A percentile compares a stretch with the other conserved stretches of the same genome.
phyloP scores from a whole-genome alignment of 1,284 basidiomycete species.

The Trichosporon sp. region DNA sequence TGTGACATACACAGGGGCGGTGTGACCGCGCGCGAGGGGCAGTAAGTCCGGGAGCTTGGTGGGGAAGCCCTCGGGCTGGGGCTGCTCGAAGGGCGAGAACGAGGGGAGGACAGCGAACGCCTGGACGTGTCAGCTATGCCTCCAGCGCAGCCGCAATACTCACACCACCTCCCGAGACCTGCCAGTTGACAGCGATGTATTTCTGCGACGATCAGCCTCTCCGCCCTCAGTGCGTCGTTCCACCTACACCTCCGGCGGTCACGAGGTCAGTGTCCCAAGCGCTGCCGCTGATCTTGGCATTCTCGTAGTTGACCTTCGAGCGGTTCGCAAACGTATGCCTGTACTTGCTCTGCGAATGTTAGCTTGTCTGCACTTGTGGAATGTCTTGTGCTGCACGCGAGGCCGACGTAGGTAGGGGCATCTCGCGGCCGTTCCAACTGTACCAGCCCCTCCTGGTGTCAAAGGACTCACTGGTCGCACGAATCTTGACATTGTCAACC shows the following conservation, averaged over 20 bases:
- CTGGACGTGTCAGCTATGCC: constrained; percentile 16
- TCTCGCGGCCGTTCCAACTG: neutral
- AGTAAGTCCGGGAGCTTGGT: constrained; percentile 86
- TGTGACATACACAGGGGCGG: constrained; percentile 46
- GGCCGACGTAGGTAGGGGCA: neutral
- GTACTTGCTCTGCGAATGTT: constrained; percentile 54
- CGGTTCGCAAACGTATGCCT: constrained; percentile 82
- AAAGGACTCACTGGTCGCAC: constrained; percentile 51
- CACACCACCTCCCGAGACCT: constrained; percentile 81
- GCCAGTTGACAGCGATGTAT: constrained; percentile 72
- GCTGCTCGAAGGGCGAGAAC: constrained; percentile 63
- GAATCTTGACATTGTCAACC: constrained; percentile 55
- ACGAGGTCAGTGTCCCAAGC: constrained; percentile 97
- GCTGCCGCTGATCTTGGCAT: constrained; percentile 79
- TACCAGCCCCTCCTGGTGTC: neutral
- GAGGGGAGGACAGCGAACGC: constrained; percentile 89
- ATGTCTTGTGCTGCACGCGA: neutral
- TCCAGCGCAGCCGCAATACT: constrained; percentile 12
- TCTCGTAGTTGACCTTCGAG: constrained; percentile 80
- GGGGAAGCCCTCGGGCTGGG: constrained; percentile 57
- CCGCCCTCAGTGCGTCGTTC: neutral
- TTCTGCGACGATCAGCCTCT: constrained; percentile 21
- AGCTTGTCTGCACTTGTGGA: neutral
- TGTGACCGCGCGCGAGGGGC: constrained; percentile 78
- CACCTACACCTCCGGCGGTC: constrained; percentile 71